phyloP scores from a whole-genome alignment of 495 filamentous ascomycete genomes.

The Aspergillus conjunctus region DNA sequence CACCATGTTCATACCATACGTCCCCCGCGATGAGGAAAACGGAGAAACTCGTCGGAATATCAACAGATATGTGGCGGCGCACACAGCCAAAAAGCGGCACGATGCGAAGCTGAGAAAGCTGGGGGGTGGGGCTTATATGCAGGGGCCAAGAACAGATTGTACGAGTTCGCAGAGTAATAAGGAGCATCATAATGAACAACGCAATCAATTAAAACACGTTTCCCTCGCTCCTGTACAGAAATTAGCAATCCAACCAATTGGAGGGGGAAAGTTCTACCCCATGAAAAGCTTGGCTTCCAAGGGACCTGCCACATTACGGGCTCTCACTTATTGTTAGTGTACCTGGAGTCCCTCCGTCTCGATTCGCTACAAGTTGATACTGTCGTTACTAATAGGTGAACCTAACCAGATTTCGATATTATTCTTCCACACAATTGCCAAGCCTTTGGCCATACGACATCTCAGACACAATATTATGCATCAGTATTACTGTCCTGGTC shows the following conservation, averaged over 20 bases:
- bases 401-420: conserved; percentile 3
- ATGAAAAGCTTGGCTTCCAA: neutral
- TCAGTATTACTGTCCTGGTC: neutral
- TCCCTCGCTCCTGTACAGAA: neutral
- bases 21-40: neutral
- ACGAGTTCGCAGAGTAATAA: neutral
- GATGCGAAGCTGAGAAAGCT: neutral
- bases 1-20: neutral
- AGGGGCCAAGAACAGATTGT: neutral
- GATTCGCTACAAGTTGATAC: neutral
- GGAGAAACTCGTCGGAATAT: neutral
- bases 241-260: neutral
- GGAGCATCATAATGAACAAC: neutral
- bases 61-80: conserved; percentile 1
- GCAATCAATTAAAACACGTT: neutral
- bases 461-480: neutral
- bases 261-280: conserved; percentile 1
- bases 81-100: conserved; percentile 7
- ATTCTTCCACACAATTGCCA: conserved; percentile 6
- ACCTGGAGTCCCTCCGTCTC: neutral
- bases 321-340: conserved; percentile 7
- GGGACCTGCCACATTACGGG: neutral
- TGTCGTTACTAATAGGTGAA: neutral
- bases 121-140: neutral
- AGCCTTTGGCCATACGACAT: neutral